A percentile compares a stretch with the other conserved stretches of the same genome.
Evolutionary conservation across 495 filamentous ascomycete genomes (phyloP).

Genomic region (Bathelium albidoporum): DNA sequence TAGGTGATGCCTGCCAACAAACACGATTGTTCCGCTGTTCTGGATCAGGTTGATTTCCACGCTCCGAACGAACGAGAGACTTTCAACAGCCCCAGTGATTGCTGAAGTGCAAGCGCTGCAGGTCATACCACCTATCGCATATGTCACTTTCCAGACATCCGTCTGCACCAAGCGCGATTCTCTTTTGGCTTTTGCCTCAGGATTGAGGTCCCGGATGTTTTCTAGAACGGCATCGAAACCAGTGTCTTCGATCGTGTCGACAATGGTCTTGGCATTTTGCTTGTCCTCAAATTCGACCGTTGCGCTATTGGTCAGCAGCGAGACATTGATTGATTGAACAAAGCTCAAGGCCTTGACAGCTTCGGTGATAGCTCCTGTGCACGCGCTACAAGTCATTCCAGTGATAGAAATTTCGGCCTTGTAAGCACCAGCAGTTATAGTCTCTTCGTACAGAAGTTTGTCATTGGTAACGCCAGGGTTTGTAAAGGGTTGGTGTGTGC

Average conservation of each 20-base stretch:
- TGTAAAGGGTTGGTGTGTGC: not conserved
- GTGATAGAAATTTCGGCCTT: slow-evolving; percentile 37
- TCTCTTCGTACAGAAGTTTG: not conserved
- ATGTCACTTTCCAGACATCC: slow-evolving; percentile 38
- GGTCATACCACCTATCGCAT: slow-evolving; percentile 75
- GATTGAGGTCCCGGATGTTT: slow-evolving; percentile 27
- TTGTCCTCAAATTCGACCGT: slow-evolving; percentile 38
- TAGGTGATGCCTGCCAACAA: slow-evolving; percentile 35
- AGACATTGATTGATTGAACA: slow-evolving; percentile 46
- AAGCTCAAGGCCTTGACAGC: slow-evolving; percentile 41
- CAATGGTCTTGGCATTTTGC: slow-evolving; percentile 35
- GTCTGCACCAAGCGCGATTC: not conserved
- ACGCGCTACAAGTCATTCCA: slow-evolving; percentile 60
- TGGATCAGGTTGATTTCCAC: slow-evolving; percentile 61
- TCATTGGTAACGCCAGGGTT: not conserved
- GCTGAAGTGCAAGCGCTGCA: slow-evolving; percentile 63
- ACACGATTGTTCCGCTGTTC: slow-evolving; percentile 41
- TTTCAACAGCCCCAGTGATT: slow-evolving; percentile 54
- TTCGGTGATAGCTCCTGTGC: slow-evolving; percentile 44
- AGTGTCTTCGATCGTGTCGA: slow-evolving; percentile 42
- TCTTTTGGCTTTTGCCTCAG: not conserved
- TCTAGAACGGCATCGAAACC: slow-evolving; percentile 47
- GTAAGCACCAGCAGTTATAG: not conserved
- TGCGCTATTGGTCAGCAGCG: slow-evolving; percentile 50
- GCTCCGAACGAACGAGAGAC: slow-evolving; percentile 50